Evolutionary conservation across 129 eudicot genomes (phyloP).

Genomic region (Glebionis coronaria): DNA sequence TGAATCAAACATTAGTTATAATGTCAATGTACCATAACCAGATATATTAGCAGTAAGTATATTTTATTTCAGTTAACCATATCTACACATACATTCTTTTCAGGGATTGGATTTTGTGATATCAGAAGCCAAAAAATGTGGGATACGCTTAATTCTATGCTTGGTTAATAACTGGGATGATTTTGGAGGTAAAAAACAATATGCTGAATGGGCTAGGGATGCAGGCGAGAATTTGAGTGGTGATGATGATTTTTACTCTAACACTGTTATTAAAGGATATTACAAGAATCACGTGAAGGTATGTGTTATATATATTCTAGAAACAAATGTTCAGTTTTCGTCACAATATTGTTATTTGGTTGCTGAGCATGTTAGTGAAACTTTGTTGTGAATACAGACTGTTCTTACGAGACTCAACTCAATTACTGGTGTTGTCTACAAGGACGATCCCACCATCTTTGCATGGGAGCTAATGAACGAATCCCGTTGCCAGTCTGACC

Average conservation of each 20-base stretch:
- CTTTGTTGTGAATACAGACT: conserved; percentile 28
- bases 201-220: conserved; percentile 61
- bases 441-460: conserved; percentile 62
- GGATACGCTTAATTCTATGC: conserved; percentile 50
- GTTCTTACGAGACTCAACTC: conserved; percentile 50
- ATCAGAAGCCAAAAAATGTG: conserved; percentile 60
- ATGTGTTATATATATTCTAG: background rate
- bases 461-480: conserved; percentile 81
- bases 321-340: no score
- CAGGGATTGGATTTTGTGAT: conserved; percentile 67
- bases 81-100: background rate
- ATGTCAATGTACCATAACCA: background rate
- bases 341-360: no score
- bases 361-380: background rate
- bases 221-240: conserved; percentile 38
- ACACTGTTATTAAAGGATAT: conserved; percentile 39
- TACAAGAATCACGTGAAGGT: conserved; percentile 52
- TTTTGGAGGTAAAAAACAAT: conserved; percentile 60
- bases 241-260: conserved; percentile 56
- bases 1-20: no score
- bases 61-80: background rate
- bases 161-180: conserved; percentile 62
- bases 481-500: conserved; percentile 55
- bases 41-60: background rate
- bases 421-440: conserved; percentile 41